Conservation (phyloP, 306 rosid species). For the Delonix regia region DNA sequence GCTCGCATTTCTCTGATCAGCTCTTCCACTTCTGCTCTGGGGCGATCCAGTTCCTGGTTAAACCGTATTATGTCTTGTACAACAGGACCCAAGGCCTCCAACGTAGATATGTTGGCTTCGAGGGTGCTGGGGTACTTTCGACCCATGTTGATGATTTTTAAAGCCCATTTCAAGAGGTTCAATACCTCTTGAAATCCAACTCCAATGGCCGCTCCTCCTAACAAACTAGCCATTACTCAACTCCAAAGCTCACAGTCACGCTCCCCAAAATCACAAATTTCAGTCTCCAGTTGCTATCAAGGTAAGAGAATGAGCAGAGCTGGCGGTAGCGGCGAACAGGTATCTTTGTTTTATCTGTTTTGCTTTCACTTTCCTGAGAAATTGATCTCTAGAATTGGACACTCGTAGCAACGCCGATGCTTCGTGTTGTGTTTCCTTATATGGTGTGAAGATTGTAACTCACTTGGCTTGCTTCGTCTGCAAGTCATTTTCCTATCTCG, state of each 20-base stretch:
- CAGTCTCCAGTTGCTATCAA: background rate
- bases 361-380: background rate
- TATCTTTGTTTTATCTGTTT: background rate
- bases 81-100: slow-evolving; percentile 4
- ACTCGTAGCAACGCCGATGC: background rate
- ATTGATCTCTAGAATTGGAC: background rate
- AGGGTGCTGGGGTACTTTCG: background rate
- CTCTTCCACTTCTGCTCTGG: slow-evolving; percentile 22
- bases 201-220: slow-evolving; percentile 26
- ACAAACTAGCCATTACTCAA: background rate
- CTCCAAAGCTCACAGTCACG: background rate
- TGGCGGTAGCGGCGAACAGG: background rate
- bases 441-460: background rate
- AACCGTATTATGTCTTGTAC: slow-evolving; percentile 25
- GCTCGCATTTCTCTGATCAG: slow-evolving; percentile 18
- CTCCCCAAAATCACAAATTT: background rate
- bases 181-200: slow-evolving; percentile 18
- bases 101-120: slow-evolving; percentile 18
- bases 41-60: slow-evolving; percentile 33
- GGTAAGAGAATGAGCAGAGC: background rate
- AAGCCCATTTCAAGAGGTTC: background rate
- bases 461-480: background rate
- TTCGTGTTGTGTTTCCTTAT: background rate
- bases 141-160: slow-evolving; percentile 23
- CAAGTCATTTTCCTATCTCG: too few species aligned